Base-by-base conservation (phyloP, 345 rosid genomes). In the Citropsis articulata region DNA sequence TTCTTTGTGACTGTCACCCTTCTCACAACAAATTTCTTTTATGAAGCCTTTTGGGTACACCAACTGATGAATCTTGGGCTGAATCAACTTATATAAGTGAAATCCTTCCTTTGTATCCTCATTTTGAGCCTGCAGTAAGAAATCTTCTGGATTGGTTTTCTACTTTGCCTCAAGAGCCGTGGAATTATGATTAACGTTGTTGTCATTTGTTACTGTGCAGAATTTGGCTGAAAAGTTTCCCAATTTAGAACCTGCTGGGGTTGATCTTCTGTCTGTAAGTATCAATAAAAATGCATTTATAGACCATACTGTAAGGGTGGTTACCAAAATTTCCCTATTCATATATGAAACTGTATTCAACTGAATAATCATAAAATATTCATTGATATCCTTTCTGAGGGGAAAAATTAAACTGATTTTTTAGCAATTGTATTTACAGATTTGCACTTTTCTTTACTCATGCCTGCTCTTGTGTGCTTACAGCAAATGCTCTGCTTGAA, bases 11-110 rank as follows among this genome's bases (percentile, higher is more conserved):
- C 22, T 30, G 48, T 38, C 31, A 28, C 22, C 59, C n/a, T 63
- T 63, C 36, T 73, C 0, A 40, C 55, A 40, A 4, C 38, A 62
- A 62, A 22, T 45, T 45, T 75, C 10, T 27, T 38, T 74, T 40
- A 19, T 74, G 77, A 61, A 74, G 77, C 2, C 59, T 74, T n/a
- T 16, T 63, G 59, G 77, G 77, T 2, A 63, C 35, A 62, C 59
- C 59, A 9, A 40, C 42, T 5, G 77, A 42, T 8, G 38, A 9
- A 62, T 27, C 69, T 5, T 40, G 59, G 69, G 38, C 57, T 27
- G 57, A 24, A 40, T 31, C 28, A 67, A 25, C 69, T 27, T 6
- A 7, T n/a, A 38, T 27, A 38, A 28, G 38, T n/a, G 28, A 42
- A 19, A n/a, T 50, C 14, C 77, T 64, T 63, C 22, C 28, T 2